Conservation (phyloP, 768 basidiomycete genomes). For the Multifurca ochricompacta region DNA sequence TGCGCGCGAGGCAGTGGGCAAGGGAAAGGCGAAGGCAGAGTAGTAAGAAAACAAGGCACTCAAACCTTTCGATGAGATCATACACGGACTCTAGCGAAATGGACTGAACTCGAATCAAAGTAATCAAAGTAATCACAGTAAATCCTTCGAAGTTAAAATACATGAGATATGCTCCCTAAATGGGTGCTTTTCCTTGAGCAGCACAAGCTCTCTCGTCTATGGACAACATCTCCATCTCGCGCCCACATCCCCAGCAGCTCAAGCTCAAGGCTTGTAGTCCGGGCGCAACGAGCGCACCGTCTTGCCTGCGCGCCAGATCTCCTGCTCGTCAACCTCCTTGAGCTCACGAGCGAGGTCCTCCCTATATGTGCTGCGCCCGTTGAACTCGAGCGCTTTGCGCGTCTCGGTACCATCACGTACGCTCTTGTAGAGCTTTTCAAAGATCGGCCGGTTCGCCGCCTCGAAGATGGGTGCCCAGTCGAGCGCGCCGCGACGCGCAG, state of each 20-base stretch:
- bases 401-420: constrained; percentile 96
- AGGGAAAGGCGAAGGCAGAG: constrained; percentile 23
- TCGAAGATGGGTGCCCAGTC: constrained; percentile 99
- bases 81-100: too few relatives aligned
- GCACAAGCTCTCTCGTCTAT: neutral
- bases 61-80: too few relatives aligned
- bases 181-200: neutral
- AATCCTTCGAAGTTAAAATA: too few relatives aligned
- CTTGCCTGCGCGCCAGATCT: constrained; percentile 98
- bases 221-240: neutral
- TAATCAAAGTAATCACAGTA: neutral
- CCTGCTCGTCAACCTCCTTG: constrained; percentile 92
- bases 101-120: neutral
- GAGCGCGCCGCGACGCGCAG: constrained; percentile 95
- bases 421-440: constrained; percentile 91
- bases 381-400: constrained; percentile 94
- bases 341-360: constrained; percentile 89
- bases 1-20: constrained; percentile 19
- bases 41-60: too few relatives aligned
- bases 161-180: neutral
- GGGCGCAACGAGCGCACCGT: constrained; percentile 84
- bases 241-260: neutral
- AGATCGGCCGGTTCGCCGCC: constrained; percentile 88
- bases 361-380: constrained; percentile 86
- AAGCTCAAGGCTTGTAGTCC: constrained; percentile 54